Evolutionary conservation across 345 rosid genomes (phyloP).

Genomic region (Balakata baccata): DNA sequence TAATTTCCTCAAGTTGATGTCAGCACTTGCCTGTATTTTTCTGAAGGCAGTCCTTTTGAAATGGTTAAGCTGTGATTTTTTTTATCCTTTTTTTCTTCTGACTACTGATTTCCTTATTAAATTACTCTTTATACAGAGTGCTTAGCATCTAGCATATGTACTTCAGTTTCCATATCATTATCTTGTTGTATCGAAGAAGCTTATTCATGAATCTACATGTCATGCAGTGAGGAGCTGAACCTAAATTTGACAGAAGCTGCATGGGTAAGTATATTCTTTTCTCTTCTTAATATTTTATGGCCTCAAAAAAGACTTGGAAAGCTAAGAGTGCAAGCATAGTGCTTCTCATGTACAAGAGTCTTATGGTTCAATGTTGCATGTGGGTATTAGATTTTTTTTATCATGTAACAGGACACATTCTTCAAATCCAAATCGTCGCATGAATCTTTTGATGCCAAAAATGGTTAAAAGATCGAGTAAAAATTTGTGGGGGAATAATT

Average conservation of each 20-base stretch:
- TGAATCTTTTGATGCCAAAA: background rate
- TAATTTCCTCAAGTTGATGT: background rate
- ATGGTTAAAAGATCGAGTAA: too few relatives aligned
- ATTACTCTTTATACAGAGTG: background rate
- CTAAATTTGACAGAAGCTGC: conserved; percentile 95
- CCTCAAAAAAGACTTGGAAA: background rate
- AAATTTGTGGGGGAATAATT: too few relatives aligned
- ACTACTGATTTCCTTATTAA: background rate
- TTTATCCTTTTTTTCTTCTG: background rate
- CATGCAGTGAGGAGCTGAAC: conserved; percentile 79
- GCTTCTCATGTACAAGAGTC: background rate
- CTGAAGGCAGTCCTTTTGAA: background rate
- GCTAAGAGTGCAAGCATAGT: background rate
- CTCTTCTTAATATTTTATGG: background rate
- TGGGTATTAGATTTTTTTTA: background rate
- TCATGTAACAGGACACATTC: background rate
- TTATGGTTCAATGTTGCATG: background rate
- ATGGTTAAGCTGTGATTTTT: background rate
- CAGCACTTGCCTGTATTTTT: background rate
- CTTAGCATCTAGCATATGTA: background rate
- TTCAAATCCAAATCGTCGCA: background rate
- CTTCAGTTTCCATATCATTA: conserved; percentile 7
- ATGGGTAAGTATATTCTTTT: conserved; percentile 55
- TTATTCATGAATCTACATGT: conserved; percentile 12
- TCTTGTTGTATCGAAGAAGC: conserved; percentile 1